Base-by-base conservation (phyloP, 2,329 filamentous ascomycete genomes). In the Trichocomaceae sp. region DNA sequence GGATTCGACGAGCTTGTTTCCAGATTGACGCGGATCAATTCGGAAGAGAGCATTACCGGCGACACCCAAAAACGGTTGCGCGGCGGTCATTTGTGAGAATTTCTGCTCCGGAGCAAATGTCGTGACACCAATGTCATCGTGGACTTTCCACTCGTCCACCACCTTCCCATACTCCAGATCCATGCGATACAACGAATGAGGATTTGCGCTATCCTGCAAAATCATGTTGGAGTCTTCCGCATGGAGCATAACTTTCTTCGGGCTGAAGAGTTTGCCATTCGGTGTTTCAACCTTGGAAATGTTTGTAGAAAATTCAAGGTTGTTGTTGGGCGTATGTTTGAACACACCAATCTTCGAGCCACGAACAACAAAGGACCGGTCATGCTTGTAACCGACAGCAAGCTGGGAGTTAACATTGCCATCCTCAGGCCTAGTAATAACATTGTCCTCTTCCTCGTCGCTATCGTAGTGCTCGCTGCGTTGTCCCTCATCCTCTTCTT, bases 321-420 rank as follows among this genome's bases (percentile, higher is more conserved):
- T 86, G 69, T 97, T 95, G 74, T 95, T 88, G 0, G 85, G 79
- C 0, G 90, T 96, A 67, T 99, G 93, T 72, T 95, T 97, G 81
- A 99, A 99, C 41, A 99, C 93, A 53, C 93, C 93, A 69, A 99
- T 99, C 80, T 97, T 96, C 63, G 91, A 93, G 31, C 93, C 93
- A 60, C 93, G 87, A 44, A 99, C 90, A 55, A 99, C 93, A 64
- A 97, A 99, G 0, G 93, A 97, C 57, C 93, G 84, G 69, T 99
- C 93, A 61, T 96, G 88, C 72, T 95, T 97, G 75, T 96, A 96
- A 54, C 93, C 93, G 50, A 99, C 93, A 12, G 93, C 93, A 52
- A 99, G 81, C 66, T 93, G 88, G 2, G 90, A 95, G 77, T 97
- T 99, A 69, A 90, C 81, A 64, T 95, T 91, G 42, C 86, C 87